Evolutionary conservation across 352 stramenopile genomes (phyloP).

Genomic region (Phytophthora melonis): DNA sequence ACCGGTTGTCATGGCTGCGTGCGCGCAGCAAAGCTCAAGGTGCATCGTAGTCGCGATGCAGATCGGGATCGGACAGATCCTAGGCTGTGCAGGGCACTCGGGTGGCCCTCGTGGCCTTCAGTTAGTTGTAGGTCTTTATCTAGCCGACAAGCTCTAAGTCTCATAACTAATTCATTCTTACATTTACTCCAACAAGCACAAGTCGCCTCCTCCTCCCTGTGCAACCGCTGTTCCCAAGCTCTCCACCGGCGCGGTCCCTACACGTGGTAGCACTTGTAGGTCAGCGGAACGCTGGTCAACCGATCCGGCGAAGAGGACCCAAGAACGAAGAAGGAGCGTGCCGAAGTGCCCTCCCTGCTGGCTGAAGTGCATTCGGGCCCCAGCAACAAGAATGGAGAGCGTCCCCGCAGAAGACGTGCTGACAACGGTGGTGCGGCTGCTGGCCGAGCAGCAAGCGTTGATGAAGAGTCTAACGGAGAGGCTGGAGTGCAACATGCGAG

Average conservation of each 20-base stretch:
- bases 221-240: too few species aligned
- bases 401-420: not conserved
- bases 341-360: not conserved
- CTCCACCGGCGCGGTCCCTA: too few species aligned
- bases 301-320: not conserved
- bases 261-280: not conserved
- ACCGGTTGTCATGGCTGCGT: too few species aligned
- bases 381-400: not conserved
- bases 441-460: not conserved
- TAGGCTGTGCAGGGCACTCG: not conserved
- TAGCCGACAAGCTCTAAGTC: not conserved
- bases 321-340: not conserved
- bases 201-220: not conserved
- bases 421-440: not conserved
- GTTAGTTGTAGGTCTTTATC: not conserved
- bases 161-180: not conserved
- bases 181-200: not conserved
- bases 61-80: not conserved
- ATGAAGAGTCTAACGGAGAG: not conserved
- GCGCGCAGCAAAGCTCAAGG: not conserved
- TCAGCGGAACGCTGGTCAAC: not conserved
- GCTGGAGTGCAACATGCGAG: not conserved
- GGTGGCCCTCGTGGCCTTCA: not conserved
- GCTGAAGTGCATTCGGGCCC: not conserved
- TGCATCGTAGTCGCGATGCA: conserved; percentile 14